These are phyloP conservation scores for Parsonsia alboflavescens DNA, from an alignment of 257 asterid species.

Conservation along the genomic window DNA sequence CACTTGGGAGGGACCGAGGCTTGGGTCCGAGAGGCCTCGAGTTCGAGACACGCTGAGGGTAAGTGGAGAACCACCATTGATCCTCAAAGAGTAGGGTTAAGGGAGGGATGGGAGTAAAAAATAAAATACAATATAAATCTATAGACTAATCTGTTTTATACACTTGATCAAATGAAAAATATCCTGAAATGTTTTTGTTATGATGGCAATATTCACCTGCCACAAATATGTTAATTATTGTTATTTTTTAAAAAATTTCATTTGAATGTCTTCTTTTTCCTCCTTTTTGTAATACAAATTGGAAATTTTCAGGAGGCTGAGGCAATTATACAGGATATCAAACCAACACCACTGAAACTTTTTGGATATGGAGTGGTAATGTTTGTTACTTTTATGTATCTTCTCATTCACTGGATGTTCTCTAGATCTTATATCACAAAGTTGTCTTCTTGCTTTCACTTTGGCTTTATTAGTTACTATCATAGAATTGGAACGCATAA, in stretches of 20 bases:
- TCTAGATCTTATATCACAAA: neutral
- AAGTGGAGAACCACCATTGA: too few species aligned
- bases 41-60: too few species aligned
- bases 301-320: slow-evolving; percentile 65
- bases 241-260: neutral
- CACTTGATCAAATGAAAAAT: neutral
- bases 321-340: slow-evolving; percentile 80
- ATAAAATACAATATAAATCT: neutral
- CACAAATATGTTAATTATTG: too few species aligned
- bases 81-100: too few species aligned
- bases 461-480: neutral
- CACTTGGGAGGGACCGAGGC: too few species aligned
- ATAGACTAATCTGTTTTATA: neutral
- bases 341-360: slow-evolving; percentile 67
- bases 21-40: too few species aligned
- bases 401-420: neutral
- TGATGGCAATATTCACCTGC: neutral
- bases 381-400: slow-evolving; percentile 6
- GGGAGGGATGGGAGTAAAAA: neutral
- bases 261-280: neutral
- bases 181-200: neutral
- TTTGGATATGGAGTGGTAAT: slow-evolving; percentile 64
- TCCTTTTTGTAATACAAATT: slow-evolving; percentile 9
- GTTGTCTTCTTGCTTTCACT: neutral
- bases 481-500: neutral